Conservation (phyloP, 2,329 filamentous ascomycete species). For the Aureobasidium vineae region DNA sequence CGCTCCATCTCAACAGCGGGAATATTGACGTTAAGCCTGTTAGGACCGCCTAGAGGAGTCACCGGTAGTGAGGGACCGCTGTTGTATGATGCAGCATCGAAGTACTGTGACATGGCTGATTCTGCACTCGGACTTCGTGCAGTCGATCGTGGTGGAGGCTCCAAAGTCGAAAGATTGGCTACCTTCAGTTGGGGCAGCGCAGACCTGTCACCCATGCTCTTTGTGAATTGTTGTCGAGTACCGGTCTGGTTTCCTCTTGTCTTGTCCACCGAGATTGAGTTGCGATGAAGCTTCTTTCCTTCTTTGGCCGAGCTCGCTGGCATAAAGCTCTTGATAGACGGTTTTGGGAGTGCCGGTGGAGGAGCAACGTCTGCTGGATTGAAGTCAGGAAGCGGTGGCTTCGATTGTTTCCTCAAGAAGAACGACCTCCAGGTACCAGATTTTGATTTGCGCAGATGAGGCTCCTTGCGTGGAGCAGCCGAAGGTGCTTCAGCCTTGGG, state of each 20-base stretch:
- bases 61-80: not conserved
- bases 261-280: slow-evolving; percentile 12
- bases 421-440: slow-evolving; percentile 26
- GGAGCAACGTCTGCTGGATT: slow-evolving; percentile 7
- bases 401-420: slow-evolving; percentile 22
- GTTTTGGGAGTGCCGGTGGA: slow-evolving; percentile 16
- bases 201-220: not conserved
- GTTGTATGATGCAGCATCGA: slow-evolving; percentile 22
- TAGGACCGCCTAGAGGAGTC: not conserved
- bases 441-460: slow-evolving; percentile 24
- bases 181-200: not conserved
- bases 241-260: not conserved
- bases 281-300: slow-evolving; percentile 3
- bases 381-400: slow-evolving; percentile 22
- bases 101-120: slow-evolving; percentile 16
- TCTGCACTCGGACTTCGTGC: slow-evolving; percentile 14
- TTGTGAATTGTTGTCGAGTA: not conserved
- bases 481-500: not conserved
- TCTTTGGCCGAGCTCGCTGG: not conserved
- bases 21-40: slow-evolving; percentile 71
- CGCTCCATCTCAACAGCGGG: slow-evolving; percentile 78
- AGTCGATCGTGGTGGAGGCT: slow-evolving; percentile 3
- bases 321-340: not conserved
- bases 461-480: slow-evolving; percentile 2
- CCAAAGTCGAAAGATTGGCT: not conserved